Conservation (phyloP, 148 eudicot species). For the Amaranthus hypochondriacus region DNA sequence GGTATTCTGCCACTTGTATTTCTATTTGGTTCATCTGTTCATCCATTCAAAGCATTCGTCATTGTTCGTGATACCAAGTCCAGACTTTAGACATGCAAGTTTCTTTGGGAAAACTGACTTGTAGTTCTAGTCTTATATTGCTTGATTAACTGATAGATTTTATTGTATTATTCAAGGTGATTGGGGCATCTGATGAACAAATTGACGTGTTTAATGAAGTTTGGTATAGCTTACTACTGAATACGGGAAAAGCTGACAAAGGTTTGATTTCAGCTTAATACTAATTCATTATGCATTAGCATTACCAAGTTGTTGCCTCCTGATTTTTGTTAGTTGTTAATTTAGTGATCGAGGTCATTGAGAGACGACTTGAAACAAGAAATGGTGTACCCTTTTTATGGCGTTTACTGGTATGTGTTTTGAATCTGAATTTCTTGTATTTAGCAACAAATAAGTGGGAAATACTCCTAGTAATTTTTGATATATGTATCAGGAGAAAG, state of each 20-base stretch:
- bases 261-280: constrained; percentile 31
- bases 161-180: constrained; percentile 37
- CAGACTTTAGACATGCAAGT: neutral
- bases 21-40: neutral
- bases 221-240: constrained; percentile 58
- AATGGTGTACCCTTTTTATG: constrained; percentile 72
- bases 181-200: constrained; percentile 96
- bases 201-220: constrained; percentile 83
- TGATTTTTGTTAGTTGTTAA: neutral
- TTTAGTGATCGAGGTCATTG: constrained; percentile 52
- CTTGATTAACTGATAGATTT: constrained; percentile 1
- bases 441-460: neutral
- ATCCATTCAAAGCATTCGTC: neutral
- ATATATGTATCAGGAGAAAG: constrained; percentile 51
- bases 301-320: neutral
- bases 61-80: neutral
- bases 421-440: neutral
- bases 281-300: neutral
- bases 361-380: constrained; percentile 47
- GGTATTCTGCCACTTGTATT: constrained; percentile 34
- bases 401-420: constrained; percentile 61
- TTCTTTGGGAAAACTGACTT: neutral
- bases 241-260: constrained; percentile 54
- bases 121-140: neutral
- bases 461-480: neutral